Base-by-base conservation (phyloP, 148 eudicot genomes). In the Persicaria maculosa region DNA sequence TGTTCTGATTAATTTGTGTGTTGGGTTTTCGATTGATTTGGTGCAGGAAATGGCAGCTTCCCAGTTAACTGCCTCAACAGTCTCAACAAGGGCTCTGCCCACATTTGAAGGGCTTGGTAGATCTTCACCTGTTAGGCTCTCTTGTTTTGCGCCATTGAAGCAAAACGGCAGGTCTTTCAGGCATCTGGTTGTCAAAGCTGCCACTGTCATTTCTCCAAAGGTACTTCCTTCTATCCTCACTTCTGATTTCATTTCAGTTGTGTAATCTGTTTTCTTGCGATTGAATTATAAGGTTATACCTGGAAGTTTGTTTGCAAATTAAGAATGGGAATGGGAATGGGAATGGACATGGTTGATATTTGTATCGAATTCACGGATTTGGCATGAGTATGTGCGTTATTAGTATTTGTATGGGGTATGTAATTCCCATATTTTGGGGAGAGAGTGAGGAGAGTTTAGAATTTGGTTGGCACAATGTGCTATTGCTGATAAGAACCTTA, bases 131-230 rank as follows among this genome's bases (percentile, higher is more conserved):
- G 78, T 79, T 0, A 86, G 76, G 52, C 52, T 79, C 53, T 74
- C 80, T 4, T 77, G 85, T 17, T 81, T 93, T 84, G 83, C 76
- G 12, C 85, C 87, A 2, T 48, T 80, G 76, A 85, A 70, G 72
- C 86, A 77, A 57, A 79, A 72, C 22, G 83, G 79, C 58, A 84
- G 92, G 84, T 79, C 79, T 9, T 86, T 84, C 72, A 83, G 85
- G 65, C 84, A 90, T 47, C 85, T 91, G 75, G 83, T 84, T 77
- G 94, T 93, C 77, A 93, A 87, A 83, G 94, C 97, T 71, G 94
- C 95, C 40, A 91, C 94, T 75, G 85, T 80, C 77, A 92, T 93
- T 85, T 89, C 98, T 5, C 95, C 97, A 4, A 93, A 89, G 95
- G 98, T 90, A 77, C 68, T 62, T 17, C 15, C 68, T 5, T 9